These are phyloP conservation scores for Phylloporus sp. DNA, from an alignment of 768 basidiomycete species.

Conservation along the genomic window DNA sequence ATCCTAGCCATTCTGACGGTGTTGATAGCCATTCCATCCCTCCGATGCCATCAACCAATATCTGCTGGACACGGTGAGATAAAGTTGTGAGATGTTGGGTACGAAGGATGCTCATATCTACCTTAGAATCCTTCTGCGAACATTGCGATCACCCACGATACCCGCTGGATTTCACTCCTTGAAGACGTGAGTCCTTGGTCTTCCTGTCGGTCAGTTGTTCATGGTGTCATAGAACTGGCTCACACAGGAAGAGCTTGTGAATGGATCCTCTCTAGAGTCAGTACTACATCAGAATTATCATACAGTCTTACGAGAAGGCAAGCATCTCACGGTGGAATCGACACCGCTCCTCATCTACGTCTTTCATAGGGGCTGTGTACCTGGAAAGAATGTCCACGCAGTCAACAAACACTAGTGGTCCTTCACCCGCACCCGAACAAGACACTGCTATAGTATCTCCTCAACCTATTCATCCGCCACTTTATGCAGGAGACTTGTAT, in stretches of 20 bases:
- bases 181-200: neutral
- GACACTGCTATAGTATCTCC: neutral
- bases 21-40: slow-evolving; percentile 8
- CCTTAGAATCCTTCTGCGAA: neutral
- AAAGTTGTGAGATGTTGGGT: neutral
- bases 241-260: neutral
- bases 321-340: neutral
- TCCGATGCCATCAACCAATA: slow-evolving; percentile 11
- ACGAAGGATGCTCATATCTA: neutral
- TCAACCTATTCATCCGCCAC: neutral
- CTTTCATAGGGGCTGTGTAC: neutral
- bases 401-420: neutral
- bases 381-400: neutral
- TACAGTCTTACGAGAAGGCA: slow-evolving; percentile 1
- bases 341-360: neutral
- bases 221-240: neutral
- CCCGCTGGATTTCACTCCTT: neutral
- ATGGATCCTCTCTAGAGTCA: neutral
- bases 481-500: neutral
- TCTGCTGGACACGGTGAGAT: neutral
- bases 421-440: neutral
- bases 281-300: slow-evolving; percentile 1
- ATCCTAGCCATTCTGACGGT: neutral
- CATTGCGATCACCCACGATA: neutral
- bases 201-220: neutral